These are phyloP conservation scores for Piloderma croceum DNA, from an alignment of 768 basidiomycete genomes.

Conservation along the genomic window DNA sequence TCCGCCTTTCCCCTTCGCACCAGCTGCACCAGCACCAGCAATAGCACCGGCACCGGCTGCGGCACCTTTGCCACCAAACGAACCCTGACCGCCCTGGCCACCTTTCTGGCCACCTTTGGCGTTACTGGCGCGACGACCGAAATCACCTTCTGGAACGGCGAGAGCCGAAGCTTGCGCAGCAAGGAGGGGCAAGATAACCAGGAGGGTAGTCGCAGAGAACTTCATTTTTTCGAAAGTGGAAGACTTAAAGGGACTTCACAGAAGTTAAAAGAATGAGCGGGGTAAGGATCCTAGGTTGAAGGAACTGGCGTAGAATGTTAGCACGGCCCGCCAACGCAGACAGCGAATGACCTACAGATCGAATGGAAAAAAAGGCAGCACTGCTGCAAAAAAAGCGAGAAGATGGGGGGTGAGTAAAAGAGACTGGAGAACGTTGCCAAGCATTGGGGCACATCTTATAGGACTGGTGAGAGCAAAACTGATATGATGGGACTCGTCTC, in stretches of 20 bases:
- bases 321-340: background rate
- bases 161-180: conserved; percentile 28
- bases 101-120: conserved; percentile 4
- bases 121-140: conserved; percentile 5
- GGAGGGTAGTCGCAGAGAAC: conserved; percentile 38
- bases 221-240: conserved; percentile 40
- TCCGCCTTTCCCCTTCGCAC: conserved; percentile 9
- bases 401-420: conserved; percentile 18
- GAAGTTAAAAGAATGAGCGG: conserved; percentile 41
- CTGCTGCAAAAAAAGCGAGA: conserved; percentile 43
- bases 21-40: conserved; percentile 6
- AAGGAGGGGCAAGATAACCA: conserved; percentile 36
- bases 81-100: conserved; percentile 8
- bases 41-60: conserved; percentile 12
- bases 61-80: conserved; percentile 15
- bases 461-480: conserved; percentile 19
- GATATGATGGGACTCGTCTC: conserved; percentile 9
- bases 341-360: background rate
- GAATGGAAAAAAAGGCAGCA: conserved; percentile 37
- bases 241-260: conserved; percentile 32
- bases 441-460: conserved; percentile 2
- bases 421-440: conserved; percentile 15
- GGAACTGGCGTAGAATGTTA: conserved; percentile 24
- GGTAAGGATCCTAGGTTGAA: conserved; percentile 22
- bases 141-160: conserved; percentile 13